These are phyloP conservation scores for Lactarius psammicola DNA, from an alignment of 768 basidiomycete species.

Conservation along the genomic window DNA sequence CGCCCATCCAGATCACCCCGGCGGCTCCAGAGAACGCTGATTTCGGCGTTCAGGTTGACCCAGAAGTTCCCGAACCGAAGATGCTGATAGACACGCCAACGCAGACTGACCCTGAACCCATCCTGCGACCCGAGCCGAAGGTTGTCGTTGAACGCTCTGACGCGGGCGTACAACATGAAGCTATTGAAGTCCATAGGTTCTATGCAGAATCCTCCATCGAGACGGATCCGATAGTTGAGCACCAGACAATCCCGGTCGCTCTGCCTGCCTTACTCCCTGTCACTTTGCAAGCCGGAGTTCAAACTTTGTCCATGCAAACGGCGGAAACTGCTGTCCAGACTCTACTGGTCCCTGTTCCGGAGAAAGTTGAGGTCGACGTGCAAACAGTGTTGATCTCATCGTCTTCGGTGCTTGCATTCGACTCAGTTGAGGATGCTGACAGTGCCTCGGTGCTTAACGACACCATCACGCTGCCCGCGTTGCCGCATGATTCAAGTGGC, in stretches of 20 bases:
- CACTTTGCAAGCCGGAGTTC: conserved; percentile 36
- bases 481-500: conserved; percentile 33
- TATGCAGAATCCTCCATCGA: conserved; percentile 25
- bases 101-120: conserved; percentile 36
- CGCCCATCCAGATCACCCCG: conserved; percentile 35
- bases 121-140: conserved; percentile 10
- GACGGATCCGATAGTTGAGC: conserved; percentile 33
- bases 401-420: conserved; percentile 24
- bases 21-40: conserved; percentile 33
- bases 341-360: conserved; percentile 22
- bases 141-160: conserved; percentile 40
- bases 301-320: conserved; percentile 37
- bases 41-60: conserved; percentile 38
- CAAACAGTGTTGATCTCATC: conserved; percentile 24
- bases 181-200: conserved; percentile 33
- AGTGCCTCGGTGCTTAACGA: conserved; percentile 18
- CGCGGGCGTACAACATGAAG: conserved; percentile 50
- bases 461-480: conserved; percentile 24
- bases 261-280: conserved; percentile 16
- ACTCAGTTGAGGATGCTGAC: conserved; percentile 8
- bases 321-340: conserved; percentile 40
- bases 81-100: conserved; percentile 32
- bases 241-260: conserved; percentile 18
- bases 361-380: conserved; percentile 26
- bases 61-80: conserved; percentile 16